phyloP scores from a whole-genome alignment of 2,329 filamentous ascomycete genomes.

The Epichloe elymi region DNA sequence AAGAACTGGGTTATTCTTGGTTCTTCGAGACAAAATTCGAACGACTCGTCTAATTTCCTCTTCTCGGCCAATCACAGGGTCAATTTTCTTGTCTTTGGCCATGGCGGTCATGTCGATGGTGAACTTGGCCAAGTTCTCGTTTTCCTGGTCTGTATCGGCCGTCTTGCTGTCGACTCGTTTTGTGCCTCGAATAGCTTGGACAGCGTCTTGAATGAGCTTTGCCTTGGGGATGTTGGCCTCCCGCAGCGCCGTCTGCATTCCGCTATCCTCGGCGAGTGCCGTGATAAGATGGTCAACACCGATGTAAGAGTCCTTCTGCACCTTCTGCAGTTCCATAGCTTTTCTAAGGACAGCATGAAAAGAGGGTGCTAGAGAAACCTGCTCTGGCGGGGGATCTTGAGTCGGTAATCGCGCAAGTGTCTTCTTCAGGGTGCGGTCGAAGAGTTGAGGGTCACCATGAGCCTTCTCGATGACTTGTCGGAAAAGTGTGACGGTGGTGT shows the following conservation, averaged over 20 bases:
- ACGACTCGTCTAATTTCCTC: slow-evolving; percentile 90
- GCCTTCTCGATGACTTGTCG: slow-evolving; percentile 89
- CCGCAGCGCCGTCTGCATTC: slow-evolving; percentile 59
- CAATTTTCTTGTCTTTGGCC: slow-evolving; percentile 94
- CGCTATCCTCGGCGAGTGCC: slow-evolving; percentile 64
- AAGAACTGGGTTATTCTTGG: slow-evolving; percentile 97
- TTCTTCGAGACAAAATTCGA: slow-evolving; percentile 80
- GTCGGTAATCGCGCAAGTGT: slow-evolving; percentile 78
- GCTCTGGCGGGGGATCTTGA: slow-evolving; percentile 93
- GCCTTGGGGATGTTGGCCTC: slow-evolving; percentile 86
- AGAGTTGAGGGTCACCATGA: slow-evolving; percentile 78
- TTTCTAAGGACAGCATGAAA: slow-evolving; percentile 74
- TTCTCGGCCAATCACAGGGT: slow-evolving; percentile 92
- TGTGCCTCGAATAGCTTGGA: slow-evolving; percentile 83
- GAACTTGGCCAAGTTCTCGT: slow-evolving; percentile 94
- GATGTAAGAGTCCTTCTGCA: slow-evolving; percentile 93
- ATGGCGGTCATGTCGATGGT: slow-evolving; percentile 97
- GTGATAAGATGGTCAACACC: slow-evolving; percentile 91
- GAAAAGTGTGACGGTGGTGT: slow-evolving; percentile 61
- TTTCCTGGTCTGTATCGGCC: slow-evolving; percentile 81
- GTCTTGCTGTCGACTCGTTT: slow-evolving; percentile 92
- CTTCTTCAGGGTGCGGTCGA: slow-evolving; percentile 87
- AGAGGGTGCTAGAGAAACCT: slow-evolving; percentile 66
- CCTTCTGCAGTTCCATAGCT: slow-evolving; percentile 82
- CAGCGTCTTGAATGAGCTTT: slow-evolving; percentile 82